phyloP scores from a whole-genome alignment of 1,139 yeast genomes.

The Candida sp. region DNA sequence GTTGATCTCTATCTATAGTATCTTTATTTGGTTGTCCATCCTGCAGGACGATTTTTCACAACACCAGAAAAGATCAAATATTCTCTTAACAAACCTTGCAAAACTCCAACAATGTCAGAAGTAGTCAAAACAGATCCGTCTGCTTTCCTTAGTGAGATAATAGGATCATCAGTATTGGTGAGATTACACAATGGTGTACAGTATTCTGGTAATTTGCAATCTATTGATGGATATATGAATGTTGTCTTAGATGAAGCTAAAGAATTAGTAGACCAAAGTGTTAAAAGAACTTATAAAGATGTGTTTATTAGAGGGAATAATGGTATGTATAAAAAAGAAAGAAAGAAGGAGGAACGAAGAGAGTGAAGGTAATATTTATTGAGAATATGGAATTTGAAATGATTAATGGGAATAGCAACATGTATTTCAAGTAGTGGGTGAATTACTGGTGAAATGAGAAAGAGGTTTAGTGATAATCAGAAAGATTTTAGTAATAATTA shows the following conservation, averaged over 20 bases:
- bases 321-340: constrained; percentile 49
- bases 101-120: constrained; percentile 3
- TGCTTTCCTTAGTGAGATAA: constrained; percentile 73
- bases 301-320: constrained; percentile 94
- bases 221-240: constrained; percentile 97
- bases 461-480: too few species aligned
- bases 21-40: neutral
- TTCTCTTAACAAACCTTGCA: too few species aligned
- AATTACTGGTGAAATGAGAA: neutral
- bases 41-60: neutral
- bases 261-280: constrained; percentile 59
- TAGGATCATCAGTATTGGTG: constrained; percentile 78
- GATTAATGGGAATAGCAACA: neutral
- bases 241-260: constrained; percentile 77
- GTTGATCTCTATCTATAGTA: neutral
- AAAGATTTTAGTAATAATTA: too few species aligned
- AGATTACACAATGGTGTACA: constrained; percentile 86
- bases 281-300: constrained; percentile 68
- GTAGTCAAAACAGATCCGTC: constrained; percentile 54
- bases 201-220: constrained; percentile 70
- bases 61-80: too few species aligned
- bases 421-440: too few species aligned
- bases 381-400: neutral
- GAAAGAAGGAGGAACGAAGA: neutral
- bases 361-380: neutral